Evolutionary conservation across 2,329 filamentous ascomycete species (phyloP), one percentile per base, ranked within the genome.

Genomic region (Stemphylium vesicarium): DNA sequence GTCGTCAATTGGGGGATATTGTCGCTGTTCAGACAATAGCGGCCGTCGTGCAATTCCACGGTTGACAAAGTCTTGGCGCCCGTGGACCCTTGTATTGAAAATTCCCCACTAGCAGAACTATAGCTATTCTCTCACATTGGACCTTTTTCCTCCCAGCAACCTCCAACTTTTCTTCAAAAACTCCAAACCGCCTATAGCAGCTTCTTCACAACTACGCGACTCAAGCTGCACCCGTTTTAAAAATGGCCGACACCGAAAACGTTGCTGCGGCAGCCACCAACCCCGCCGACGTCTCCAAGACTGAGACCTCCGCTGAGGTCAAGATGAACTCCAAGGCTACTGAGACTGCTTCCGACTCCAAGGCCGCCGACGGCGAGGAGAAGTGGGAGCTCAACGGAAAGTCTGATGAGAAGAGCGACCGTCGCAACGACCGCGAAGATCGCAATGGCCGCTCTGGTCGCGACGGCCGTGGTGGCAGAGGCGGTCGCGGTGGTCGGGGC

Each of bases 241-340:
- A 22, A 16, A 71, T 70, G 66, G 62, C 66, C 53, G 65, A 70
- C 64, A 62, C 54, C 18, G 46, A 60, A 26, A 56, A 44, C 26
- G 59, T 59, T 38, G 61, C 60, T 39, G 58, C 59, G 46, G 53
- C 60, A 24, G 53, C 59, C 36, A 41, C 56, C 45, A 63, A 60
- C 60, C 62, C 68, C 62, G 45, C 64, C 49, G 58, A 60, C 53
- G 55, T 43, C 36, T 38, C 53, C 53, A 55, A 60, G 49, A 54
- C 50, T 24, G 55, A 62, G 53, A 54, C 41, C 53, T 29, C 59
- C 22, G 47, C 26, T 9, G 46, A 58, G 31, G 49, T 49, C 44
- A 52, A 66, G 50, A 12, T 59, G 42, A 62, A 39, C 24, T 47
- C 49, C 33, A 55, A 60, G 50, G 31, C 56, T 29, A 33, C 56